Percentiles rank a stretch among this genome's conserved stretches.
These are phyloP conservation scores for Thielaviopsis ethacetica DNA, from an alignment of 2,329 filamentous ascomycete genomes.

Conservation along the genomic window DNA sequence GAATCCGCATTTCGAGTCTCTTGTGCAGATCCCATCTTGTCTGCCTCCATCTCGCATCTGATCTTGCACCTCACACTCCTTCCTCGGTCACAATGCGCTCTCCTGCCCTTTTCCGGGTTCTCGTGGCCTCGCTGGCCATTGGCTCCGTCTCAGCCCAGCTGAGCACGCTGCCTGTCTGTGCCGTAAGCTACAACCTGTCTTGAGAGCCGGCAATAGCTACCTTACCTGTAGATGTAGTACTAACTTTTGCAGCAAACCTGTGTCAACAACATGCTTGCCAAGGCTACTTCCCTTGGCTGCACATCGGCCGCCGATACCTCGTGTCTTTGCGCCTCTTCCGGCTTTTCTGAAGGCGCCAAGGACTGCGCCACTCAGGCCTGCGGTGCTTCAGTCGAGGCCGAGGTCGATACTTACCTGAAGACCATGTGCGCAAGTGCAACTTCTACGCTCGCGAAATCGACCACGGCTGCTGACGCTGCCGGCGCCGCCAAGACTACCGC, in stretches of 20 bases:
- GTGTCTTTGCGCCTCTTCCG: conserved; percentile 25
- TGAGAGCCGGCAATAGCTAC: neutral
- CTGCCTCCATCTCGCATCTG: neutral
- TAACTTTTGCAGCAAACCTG: conserved; percentile 10
- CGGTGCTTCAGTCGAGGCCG: conserved; percentile 16
- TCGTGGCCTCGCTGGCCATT: conserved; percentile 3
- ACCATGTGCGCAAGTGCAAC: conserved; percentile 19
- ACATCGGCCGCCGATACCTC: conserved; percentile 16
- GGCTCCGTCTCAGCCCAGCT: conserved; percentile 5
- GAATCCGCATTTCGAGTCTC: neutral
- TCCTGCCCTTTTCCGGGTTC: conserved; percentile 1
- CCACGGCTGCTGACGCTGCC: neutral
- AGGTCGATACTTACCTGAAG: conserved; percentile 17
- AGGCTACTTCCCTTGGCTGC: conserved; percentile 7
- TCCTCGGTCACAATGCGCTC: conserved; percentile 6
- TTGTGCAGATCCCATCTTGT: neutral
- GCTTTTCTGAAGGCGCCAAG: conserved; percentile 22
- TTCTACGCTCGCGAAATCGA: neutral
- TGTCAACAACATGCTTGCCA: conserved; percentile 9
- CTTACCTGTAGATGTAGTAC: neutral
- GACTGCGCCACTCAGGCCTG: conserved; percentile 23
- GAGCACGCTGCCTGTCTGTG: conserved; percentile 7
- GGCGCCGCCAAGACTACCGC: neutral
- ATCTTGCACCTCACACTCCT: neutral
- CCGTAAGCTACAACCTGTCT: conserved; percentile 3